phyloP scores from a whole-genome alignment of 352 stramenopile species.

The Globisporangium megalacanthum region DNA sequence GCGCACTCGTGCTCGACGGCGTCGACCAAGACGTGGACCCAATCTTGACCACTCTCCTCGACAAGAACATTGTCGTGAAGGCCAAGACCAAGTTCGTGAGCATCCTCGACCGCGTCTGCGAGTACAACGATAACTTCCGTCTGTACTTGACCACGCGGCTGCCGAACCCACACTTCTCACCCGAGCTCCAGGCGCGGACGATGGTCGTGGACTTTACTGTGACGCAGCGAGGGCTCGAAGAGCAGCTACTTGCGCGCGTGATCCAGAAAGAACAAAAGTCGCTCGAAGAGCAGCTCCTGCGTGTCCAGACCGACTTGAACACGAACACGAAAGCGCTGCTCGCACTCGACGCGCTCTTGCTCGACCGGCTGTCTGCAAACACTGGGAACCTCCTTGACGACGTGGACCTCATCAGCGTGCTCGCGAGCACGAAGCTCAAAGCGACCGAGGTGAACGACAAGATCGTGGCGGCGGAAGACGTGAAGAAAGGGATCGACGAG shows the following conservation, averaged over 20 bases:
- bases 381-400: conserved; percentile 86
- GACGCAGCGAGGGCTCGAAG: conserved; percentile 86
- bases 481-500: conserved; percentile 86
- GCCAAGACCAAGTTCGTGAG: conserved; percentile 65
- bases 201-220: conserved; percentile 90
- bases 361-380: conserved; percentile 85
- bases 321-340: conserved; percentile 87
- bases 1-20: conserved; percentile 76
- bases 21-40: conserved; percentile 66
- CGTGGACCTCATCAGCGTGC: conserved; percentile 79
- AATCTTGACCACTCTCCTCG: conserved; percentile 52
- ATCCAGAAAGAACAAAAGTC: conserved; percentile 90
- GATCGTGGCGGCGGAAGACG: conserved; percentile 81
- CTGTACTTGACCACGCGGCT: conserved; percentile 67
- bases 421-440: conserved; percentile 89
- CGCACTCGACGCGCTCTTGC: conserved; percentile 74
- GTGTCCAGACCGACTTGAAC: conserved; percentile 79
- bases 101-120: conserved; percentile 60
- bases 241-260: conserved; percentile 88
- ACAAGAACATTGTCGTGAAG: conserved; percentile 56
- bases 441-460: conserved; percentile 89
- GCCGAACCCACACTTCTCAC: conserved; percentile 63
- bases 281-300: conserved; percentile 87
- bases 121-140: conserved; percentile 60
- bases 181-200: conserved; percentile 59